Percentiles rank a stretch among this genome's conserved stretches.
Evolutionary conservation across 139 green algal genomes (phyloP).

Genomic region (Nannochloris sp.): DNA sequence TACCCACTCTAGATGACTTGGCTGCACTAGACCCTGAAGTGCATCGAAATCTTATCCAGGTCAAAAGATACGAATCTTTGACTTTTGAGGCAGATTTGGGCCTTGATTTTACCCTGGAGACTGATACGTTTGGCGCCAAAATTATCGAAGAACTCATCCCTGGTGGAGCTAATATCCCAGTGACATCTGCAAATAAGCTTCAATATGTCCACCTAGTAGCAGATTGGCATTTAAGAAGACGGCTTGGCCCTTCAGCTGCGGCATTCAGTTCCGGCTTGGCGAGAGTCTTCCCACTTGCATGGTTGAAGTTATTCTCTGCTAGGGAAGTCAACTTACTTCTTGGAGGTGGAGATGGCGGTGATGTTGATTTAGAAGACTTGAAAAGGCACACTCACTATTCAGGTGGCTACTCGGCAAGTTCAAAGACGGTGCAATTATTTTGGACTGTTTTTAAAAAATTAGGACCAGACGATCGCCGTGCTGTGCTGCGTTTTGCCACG

Average conservation of each 20-base stretch:
- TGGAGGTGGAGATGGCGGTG: constrained; percentile 39
- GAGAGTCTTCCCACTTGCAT: constrained; percentile 35
- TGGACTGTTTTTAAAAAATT: constrained; percentile 70
- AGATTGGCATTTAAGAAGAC: constrained; percentile 70
- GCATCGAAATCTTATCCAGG: constrained; percentile 33
- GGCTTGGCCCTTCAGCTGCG: constrained; percentile 44
- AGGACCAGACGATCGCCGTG: constrained; percentile 29
- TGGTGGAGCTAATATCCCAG: constrained; percentile 38
- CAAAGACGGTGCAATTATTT: constrained; percentile 66
- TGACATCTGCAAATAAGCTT: constrained; percentile 61
- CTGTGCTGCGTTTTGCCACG: constrained; percentile 85
- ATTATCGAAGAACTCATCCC: constrained; percentile 61
- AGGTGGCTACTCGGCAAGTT: constrained; percentile 50
- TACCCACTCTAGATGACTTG: constrained; percentile 66
- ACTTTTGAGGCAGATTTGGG: constrained; percentile 61
- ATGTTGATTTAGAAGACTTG: constrained; percentile 75
- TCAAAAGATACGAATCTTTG: constrained; percentile 37
- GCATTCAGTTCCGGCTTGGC: constrained; percentile 63
- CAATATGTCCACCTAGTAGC: constrained; percentile 78
- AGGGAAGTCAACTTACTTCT: constrained; percentile 78
- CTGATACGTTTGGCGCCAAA: constrained; percentile 48
- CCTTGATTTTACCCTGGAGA: constrained; percentile 70
- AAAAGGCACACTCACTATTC: constrained; percentile 41
- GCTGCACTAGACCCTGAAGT: constrained; percentile 54
- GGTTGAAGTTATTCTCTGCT: constrained; percentile 75